Evolutionary conservation across 2,329 filamentous ascomycete genomes (phyloP), one percentile per base, ranked within the genome.

Genomic region (Hirsutella thompsonii): DNA sequence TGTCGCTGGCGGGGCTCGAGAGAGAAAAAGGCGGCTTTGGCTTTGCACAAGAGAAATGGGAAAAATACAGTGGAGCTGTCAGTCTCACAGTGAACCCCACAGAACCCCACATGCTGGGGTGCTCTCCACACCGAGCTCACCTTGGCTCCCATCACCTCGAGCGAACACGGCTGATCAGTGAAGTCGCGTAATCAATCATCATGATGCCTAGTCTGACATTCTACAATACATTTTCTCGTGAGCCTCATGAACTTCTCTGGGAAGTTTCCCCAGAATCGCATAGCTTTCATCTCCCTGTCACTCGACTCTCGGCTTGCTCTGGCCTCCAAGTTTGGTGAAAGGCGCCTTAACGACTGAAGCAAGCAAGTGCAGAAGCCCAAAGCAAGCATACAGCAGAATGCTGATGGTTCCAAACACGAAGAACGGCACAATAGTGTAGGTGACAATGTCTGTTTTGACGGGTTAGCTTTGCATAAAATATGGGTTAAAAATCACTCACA

Each of bases 351-450:
- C 2, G 10, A 23, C 30, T 10, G 21, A 36, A 3, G 23, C 3
- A 20, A 54, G 28, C 20, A 49, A 23, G 10, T 34, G 20, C 10
- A 40, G 41, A 5, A 52, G 28, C 2, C 42, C 42, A 19, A 41
- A 49, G 42, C 45, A 50, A 8, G 41, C 46, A 29, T 58, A 53
- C 18, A 62, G 46, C 0, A 39, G 5, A 10, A 56, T 4, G 36
- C 59, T 62, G 13, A 63, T 43, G 1, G 44, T 43, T 2, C 59
- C 61, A 39, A 65, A 63, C 8, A 63, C 26, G 10, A 58, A 18
- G 10, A 65, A 46, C 0, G 61, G 62, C 0, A 63, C 43, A 5
- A 65, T 35, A 0, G 62, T 58, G 26, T 62, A 64, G 1, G 57
- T 61, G 2, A 52, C 14, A 4, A 64, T 46, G 38, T 63, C 60